Evolutionary conservation across 495 filamentous ascomycete species (phyloP).

Genomic region (Penicillium silybi): DNA sequence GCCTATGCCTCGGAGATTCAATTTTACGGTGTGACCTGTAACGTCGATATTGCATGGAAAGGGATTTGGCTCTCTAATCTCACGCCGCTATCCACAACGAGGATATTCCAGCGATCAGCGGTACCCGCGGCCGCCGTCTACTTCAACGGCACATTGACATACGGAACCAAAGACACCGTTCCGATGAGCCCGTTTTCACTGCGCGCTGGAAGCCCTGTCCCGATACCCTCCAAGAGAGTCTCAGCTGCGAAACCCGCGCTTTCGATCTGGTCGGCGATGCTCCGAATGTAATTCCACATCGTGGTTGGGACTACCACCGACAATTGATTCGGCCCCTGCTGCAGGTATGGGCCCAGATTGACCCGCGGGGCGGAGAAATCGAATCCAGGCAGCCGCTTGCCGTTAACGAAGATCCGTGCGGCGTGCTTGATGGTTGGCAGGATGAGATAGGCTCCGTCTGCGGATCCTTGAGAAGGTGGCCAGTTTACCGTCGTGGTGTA

Average conservation of each 20-base stretch:
- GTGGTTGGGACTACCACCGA: constrained; percentile 17
- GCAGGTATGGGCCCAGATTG: constrained; percentile 15
- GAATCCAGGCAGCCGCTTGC: constrained; percentile 12
- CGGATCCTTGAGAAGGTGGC: constrained; percentile 14
- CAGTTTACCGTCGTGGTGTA: constrained; percentile 44
- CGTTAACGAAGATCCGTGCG: constrained; percentile 15
- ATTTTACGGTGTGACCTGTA: neutral
- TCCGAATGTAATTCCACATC: constrained; percentile 27
- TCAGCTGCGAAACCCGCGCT: neutral
- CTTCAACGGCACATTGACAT: constrained; percentile 2
- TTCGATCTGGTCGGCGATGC: constrained; percentile 9
- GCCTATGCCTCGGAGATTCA: neutral
- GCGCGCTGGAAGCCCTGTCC: neutral
- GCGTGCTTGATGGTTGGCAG: constrained; percentile 17
- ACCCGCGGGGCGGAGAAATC: constrained; percentile 14
- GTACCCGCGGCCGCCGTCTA: no score
- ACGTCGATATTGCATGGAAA: neutral
- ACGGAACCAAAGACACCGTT: constrained; percentile 10
- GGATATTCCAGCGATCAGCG: no score
- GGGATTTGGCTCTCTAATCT: neutral
- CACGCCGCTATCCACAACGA: neutral
- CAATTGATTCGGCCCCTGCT: constrained; percentile 10
- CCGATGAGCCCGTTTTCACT: constrained; percentile 16
- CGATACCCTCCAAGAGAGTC: neutral
- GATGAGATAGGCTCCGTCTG: constrained; percentile 22